These are phyloP conservation scores for Pseudogymnoascus sp. DNA, from an alignment of 2,329 filamentous ascomycete genomes.

Conservation along the genomic window DNA sequence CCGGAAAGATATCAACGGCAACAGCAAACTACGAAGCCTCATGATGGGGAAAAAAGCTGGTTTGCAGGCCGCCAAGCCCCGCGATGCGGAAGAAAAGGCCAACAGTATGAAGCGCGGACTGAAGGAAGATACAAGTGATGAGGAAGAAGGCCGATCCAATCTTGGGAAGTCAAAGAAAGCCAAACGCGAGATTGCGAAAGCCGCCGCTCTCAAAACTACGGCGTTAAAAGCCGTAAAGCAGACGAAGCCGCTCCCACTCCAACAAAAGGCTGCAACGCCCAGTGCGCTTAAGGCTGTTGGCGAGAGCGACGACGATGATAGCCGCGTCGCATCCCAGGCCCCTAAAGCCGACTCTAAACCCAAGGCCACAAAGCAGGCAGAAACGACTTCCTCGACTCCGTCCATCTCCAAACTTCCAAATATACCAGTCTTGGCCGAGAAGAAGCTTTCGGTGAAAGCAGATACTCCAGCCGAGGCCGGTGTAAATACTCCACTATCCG, in stretches of 20 bases:
- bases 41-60: conserved; percentile 24
- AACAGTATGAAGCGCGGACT: conserved; percentile 25
- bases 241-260: neutral
- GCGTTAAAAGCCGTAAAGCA: neutral
- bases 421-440: neutral
- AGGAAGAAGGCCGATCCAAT: conserved; percentile 29
- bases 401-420: neutral
- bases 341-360: neutral
- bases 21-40: conserved; percentile 27
- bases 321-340: neutral
- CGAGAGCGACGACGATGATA: neutral
- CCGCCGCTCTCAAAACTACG: neutral
- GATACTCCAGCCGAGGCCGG: neutral
- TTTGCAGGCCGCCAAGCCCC: conserved; percentile 26
- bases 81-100: conserved; percentile 28
- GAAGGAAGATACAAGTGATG: conserved; percentile 28
- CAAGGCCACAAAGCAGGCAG: neutral
- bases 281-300: neutral
- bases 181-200: conserved; percentile 14
- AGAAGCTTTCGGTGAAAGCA: neutral
- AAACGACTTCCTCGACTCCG: neutral
- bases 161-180: conserved; percentile 29
- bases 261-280: neutral
- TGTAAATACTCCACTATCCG: neutral
- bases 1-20: conserved; percentile 18